Conservation (phyloP, 139 green algal species). For the Pseudopediastrum boryanum region DNA sequence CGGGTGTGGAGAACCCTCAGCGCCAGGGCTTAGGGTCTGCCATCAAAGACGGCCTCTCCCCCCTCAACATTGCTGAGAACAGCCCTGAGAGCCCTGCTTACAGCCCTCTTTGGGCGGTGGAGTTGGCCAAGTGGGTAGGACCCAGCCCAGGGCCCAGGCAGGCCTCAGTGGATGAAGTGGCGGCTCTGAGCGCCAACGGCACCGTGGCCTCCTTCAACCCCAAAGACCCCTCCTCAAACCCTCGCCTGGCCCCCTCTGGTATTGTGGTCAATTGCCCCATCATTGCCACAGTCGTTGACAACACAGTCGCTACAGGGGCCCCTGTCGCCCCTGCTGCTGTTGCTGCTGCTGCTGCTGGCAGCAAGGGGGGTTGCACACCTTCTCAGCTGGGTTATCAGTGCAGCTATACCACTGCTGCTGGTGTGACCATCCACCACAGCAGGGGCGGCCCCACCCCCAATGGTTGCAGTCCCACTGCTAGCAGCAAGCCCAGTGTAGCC, state of each 20-base stretch:
- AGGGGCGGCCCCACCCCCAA: background rate
- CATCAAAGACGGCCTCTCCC: conserved; percentile 23
- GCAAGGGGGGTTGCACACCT: background rate
- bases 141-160: conserved; percentile 3
- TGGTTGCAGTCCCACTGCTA: background rate
- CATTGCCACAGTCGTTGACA: background rate
- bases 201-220: conserved; percentile 28
- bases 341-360: background rate
- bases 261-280: conserved; percentile 29
- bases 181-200: background rate
- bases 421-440: background rate
- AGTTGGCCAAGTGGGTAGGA: conserved; percentile 16
- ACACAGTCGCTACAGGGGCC: background rate
- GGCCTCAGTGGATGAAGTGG: conserved; percentile 8
- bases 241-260: background rate
- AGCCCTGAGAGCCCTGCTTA: background rate
- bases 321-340: background rate
- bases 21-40: conserved; percentile 19
- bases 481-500: background rate
- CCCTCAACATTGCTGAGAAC: conserved; percentile 5
- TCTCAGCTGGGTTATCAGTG: conserved; percentile 14
- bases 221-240: background rate
- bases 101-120: conserved; percentile 11
- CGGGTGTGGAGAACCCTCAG: conserved; percentile 13
- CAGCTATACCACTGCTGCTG: background rate